Base-by-base conservation (phyloP, 768 basidiomycete species). In the Rhodotorula taiwanensis region DNA sequence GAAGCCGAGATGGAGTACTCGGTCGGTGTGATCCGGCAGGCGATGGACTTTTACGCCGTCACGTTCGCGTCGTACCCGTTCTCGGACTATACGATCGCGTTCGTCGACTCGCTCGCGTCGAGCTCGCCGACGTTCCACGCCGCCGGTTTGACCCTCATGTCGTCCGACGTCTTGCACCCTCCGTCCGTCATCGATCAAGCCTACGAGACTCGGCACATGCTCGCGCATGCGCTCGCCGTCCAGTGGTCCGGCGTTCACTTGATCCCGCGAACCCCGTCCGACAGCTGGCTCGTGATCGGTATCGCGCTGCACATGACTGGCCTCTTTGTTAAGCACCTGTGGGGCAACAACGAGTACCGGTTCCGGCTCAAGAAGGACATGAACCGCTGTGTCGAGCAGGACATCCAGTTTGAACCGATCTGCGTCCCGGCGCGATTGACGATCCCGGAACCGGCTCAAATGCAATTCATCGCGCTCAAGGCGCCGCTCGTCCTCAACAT, bases 181-280 rank as follows among this genome's bases (percentile, higher is more conserved):
- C 86, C 89, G 43, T 85, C 88, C 70, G 84, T 88, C 21, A 88
- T 98, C 65, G 95, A 98, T 72, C 92, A 93, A 75, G 89, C 89
- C 0, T 81, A 90, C 71, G 91, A 95, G 74, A 87, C 91, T 2
- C 81, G 94, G 20, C 90, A 92, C 60, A 80, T 84, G 34, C 81
- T 99, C 52, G 81, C 85, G 31, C 89, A 97, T 74, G 86, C 89
- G 9, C 81, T 98, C 39, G 93, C 92, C 13, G 89, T 85, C 67
- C 95, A 99, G 76, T 99, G 95, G 95, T 81, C 89, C 58, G 93
- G 95, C 31, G 84, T 99, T 76, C 94, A 97, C 76, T 90, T 99
- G 72, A 85, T 91, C 60, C 92, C 87, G 55, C 91, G 90, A 78
- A 82, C 85, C 33, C 89, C 89, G 83, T 87, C 90, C 18, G 95